Evolutionary conservation across 2,329 filamentous ascomycete species (phyloP).

Genomic region (Trichophyton rubrum): DNA sequence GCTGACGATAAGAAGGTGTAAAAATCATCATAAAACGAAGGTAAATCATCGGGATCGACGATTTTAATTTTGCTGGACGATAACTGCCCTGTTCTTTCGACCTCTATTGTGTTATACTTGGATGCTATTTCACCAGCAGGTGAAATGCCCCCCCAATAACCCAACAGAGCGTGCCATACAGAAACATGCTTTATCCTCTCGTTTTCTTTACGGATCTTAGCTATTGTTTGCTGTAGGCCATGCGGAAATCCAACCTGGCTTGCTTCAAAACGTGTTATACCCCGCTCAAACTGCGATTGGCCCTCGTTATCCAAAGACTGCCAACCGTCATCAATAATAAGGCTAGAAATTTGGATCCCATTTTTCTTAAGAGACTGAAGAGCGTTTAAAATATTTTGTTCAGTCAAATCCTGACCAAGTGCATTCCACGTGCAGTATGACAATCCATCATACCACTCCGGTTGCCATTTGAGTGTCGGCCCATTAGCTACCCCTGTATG

Average conservation of each 20-base stretch:
- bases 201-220: conserved; percentile 55
- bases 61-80: conserved; percentile 55
- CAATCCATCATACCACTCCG: conserved; percentile 84
- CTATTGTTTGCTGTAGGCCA: conserved; percentile 60
- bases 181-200: conserved; percentile 69
- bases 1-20: conserved; percentile 64
- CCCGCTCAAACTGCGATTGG: conserved; percentile 39
- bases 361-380: conserved; percentile 58
- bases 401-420: conserved; percentile 68
- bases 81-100: conserved; percentile 44
- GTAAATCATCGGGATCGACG: conserved; percentile 61
- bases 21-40: conserved; percentile 77
- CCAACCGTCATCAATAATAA: conserved; percentile 98
- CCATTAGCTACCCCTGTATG: conserved; percentile 35
- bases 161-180: conserved; percentile 82
- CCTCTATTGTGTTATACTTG: conserved; percentile 59
- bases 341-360: conserved; percentile 63
- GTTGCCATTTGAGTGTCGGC: conserved; percentile 51
- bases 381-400: conserved; percentile 64
- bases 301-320: conserved; percentile 56
- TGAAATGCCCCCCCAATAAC: conserved; percentile 86
- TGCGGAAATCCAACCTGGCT: conserved; percentile 65
- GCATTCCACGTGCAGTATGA: conserved; percentile 97
- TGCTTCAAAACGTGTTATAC: conserved; percentile 77
- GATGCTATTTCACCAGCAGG: conserved; percentile 60